phyloP scores from a whole-genome alignment of 73 alveolate genomes.

The Paraurostyla sp. region DNA sequence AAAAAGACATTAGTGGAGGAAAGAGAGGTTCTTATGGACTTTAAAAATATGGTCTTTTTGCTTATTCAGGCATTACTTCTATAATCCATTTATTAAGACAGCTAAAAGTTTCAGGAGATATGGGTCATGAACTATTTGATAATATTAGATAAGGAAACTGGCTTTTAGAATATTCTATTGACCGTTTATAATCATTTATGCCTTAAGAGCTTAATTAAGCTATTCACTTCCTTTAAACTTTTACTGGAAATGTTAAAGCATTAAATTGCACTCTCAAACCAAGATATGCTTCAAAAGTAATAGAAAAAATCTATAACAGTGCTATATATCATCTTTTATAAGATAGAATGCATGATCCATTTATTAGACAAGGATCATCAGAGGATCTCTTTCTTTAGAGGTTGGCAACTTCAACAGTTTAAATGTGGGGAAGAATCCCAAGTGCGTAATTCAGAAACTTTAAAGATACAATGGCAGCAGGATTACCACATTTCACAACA shows the following conservation, averaged over 20 bases:
- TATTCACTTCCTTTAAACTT: neutral
- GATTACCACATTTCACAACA: conserved; percentile 98
- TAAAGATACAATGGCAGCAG: conserved; percentile 91
- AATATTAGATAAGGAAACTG: conserved; percentile 97
- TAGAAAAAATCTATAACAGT: conserved; percentile 25
- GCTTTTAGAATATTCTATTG: conserved; percentile 89
- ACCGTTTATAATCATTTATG: conserved; percentile 61
- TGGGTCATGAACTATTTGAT: conserved; percentile 75
- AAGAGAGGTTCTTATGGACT: conserved; percentile 85
- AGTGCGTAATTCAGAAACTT: conserved; percentile 62
- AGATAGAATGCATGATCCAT: neutral
- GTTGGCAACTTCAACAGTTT: conserved; percentile 15
- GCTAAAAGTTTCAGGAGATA: conserved; percentile 40
- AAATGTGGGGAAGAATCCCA: conserved; percentile 76
- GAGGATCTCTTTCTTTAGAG: conserved; percentile 55
- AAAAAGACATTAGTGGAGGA: conserved; percentile 82
- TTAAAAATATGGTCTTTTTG: conserved; percentile 53
- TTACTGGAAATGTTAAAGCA: conserved; percentile 29
- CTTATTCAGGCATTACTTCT: conserved; percentile 67
- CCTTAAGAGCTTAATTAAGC: neutral
- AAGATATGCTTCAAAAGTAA: conserved; percentile 44
- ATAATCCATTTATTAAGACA: conserved; percentile 7
- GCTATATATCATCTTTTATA: neutral
- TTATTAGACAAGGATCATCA: no score
- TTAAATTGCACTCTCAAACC: conserved; percentile 64